Evolutionary conservation across 2,329 filamentous ascomycete species (phyloP), one percentile per base, ranked within the genome.

Genomic region (Alternaria novae-zelandiae): DNA sequence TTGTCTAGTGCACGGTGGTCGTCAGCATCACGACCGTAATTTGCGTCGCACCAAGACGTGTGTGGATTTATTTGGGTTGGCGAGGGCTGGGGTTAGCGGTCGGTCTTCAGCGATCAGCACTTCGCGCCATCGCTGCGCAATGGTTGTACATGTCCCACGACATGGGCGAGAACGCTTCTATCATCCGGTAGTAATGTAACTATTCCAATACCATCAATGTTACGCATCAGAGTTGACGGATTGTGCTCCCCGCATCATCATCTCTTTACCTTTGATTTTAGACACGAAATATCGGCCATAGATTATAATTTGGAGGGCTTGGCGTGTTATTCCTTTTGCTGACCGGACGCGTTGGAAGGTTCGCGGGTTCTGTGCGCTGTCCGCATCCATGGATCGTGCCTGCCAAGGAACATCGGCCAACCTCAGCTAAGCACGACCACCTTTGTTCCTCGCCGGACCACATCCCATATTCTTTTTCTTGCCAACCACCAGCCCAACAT

Each of bases 61-160:
- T 59, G 57, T 58, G 59, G 51, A 20, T 30, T 61, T 53, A 21
- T 47, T 57, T 57, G 60, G 63, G 28, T 67, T 59, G 32, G 54
- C 55, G 62, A 51, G 64, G 66, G 65, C 59, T 63, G 59, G 61
- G 62, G 58, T 64, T 58, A 65, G 64, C 63, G 63, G 62, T 59
- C 41, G n/a, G 50, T 36, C 28, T 53, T 36, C 61, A 68, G 63
- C 63, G 63, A 67, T 60, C 57, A 43, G 43, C 50, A 59, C 45
- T 36, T 28, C 8, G n/a, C 57, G 50, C 49, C 57, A 45, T 54
- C 49, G 59, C 56, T 63, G 61, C 68, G 61, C 61, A 30, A 41
- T 32, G 51, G 58, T 49, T 43, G 26, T 49, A 41, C 50, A 26
- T 55, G 58, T 61, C 28, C 25, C 26, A 51, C 32, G 23, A 51